Percentiles rank a stretch among this genome's conserved stretches.
These are phyloP conservation scores for Pharus latifolius DNA, from an alignment of 176 grass and related monocot genomes.

Conservation along the genomic window DNA sequence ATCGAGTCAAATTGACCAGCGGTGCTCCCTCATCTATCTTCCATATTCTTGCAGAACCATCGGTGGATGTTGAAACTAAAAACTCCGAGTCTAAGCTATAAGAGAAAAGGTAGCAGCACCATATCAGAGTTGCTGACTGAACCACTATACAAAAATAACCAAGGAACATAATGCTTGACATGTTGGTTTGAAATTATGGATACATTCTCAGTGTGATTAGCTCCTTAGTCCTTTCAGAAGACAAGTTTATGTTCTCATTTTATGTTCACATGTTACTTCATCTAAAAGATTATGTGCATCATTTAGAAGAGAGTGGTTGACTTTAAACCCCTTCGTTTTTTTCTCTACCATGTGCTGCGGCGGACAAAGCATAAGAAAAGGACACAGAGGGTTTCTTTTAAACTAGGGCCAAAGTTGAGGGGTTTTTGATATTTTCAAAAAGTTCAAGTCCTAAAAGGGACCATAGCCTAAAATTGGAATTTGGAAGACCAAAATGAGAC, in stretches of 20 bases:
- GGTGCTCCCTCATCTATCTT: slow-evolving; percentile 77
- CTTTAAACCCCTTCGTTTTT: too few relatives aligned
- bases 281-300: neutral
- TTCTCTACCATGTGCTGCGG: too few relatives aligned
- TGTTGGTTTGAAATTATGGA: neutral
- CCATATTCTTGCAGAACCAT: slow-evolving; percentile 99
- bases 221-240: neutral
- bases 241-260: neutral
- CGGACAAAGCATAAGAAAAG: too few relatives aligned
- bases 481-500: too few relatives aligned
- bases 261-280: slow-evolving; percentile 11
- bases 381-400: too few relatives aligned
- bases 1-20: slow-evolving; percentile 67
- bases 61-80: slow-evolving; percentile 87
- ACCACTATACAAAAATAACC: neutral
- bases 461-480: too few relatives aligned
- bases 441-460: too few relatives aligned
- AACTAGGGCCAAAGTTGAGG: too few relatives aligned
- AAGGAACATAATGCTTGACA: neutral
- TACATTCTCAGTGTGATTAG: neutral
- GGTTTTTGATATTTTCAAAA: too few relatives aligned
- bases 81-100: slow-evolving; percentile 95
- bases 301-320: too few relatives aligned
- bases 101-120: slow-evolving; percentile 4
- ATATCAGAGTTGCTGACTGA: neutral